Base-by-base conservation (phyloP, 768 basidiomycete species). In the Paxillus rubicundulus region DNA sequence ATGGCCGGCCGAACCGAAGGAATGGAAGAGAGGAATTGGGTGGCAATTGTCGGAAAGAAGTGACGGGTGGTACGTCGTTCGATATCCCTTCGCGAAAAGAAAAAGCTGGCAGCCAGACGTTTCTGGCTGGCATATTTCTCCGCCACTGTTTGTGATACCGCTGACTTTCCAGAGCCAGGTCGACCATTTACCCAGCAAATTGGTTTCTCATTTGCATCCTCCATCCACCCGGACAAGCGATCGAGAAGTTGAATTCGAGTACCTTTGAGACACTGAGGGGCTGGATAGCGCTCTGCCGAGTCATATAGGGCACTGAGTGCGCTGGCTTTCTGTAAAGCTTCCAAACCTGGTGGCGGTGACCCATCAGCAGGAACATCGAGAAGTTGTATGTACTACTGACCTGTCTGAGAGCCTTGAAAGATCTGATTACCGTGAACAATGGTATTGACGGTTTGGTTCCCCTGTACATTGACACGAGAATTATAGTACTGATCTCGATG, bases 61-160 rank as follows among this genome's bases (percentile, higher is more conserved):
- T 57, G 55, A 27, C 50, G 56, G 3, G 59, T 61, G 9, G 58
- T 57, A 1, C 60, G 62, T 10, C 69, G 57, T 21, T 57, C 61
- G 9, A 55, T 40, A 33, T 66, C 64, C 13, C 61, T 57, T n/a
- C 65, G 55, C 0, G 66, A 72, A 58, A 73, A 72, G 54, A 74
- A 74, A 57, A 71, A 74, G 43, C 66, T 68, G 0, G 67, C 70
- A 28, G 66, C 67, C 8, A 70, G 60, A 16, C 61, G 63, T 40
- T 47, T 20, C 50, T 55, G 24, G 36, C 20, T 18, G 44, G 45
- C 49, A 38, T 58, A 64, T 28, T 55, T 64, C 52, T 71, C 60
- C 12, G 69, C 64, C 1, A 71, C 54, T 0, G 69, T 68, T 36
- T 71, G 71, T 13, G 61, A 61, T 12, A 74, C 61, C 1, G 63